Evolutionary conservation across 2,329 filamentous ascomycete genomes (phyloP).

Genomic region (Rhytidhysteron rufulum): DNA sequence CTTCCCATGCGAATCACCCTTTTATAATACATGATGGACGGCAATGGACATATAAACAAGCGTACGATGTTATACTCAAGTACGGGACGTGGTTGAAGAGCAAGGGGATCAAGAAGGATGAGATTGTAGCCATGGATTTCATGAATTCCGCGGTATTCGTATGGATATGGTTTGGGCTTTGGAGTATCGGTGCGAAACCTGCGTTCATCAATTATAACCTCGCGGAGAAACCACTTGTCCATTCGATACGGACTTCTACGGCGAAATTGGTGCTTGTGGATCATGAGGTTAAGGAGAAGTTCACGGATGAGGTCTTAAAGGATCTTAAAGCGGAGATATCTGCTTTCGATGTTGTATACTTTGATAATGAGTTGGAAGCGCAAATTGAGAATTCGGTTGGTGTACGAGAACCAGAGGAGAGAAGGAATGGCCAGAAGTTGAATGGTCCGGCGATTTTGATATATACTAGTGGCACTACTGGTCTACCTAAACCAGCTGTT

Average conservation of each 20-base stretch:
- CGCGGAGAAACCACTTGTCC: constrained; percentile 31
- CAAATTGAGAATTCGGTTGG: constrained; percentile 25
- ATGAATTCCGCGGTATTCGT: constrained; percentile 34
- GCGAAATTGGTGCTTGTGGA: constrained; percentile 59
- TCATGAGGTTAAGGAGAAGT: constrained; percentile 39
- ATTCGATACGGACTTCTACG: constrained; percentile 57
- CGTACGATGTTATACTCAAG: constrained; percentile 28
- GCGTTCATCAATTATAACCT: constrained; percentile 39
- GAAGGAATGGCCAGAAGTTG: constrained; percentile 19
- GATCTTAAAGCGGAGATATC: constrained; percentile 20
- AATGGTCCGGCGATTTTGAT: constrained; percentile 34
- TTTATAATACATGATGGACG: constrained; percentile 33
- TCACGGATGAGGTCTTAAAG: constrained; percentile 19
- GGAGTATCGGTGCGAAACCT: constrained; percentile 35
- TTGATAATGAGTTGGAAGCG: constrained; percentile 22
- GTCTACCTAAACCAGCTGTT: constrained; percentile 33
- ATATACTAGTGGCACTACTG: constrained; percentile 37
- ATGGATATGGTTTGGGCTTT: constrained; percentile 36
- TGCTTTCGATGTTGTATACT: constrained; percentile 23
- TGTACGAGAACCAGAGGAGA: constrained; percentile 25
- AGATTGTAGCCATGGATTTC: constrained; percentile 38
- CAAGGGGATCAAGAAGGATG: constrained; percentile 29
- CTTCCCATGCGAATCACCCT: constrained; percentile 19
- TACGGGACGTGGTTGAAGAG: constrained; percentile 36
- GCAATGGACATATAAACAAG: constrained; percentile 31